Evolutionary conservation across 257 asterid genomes (phyloP).

Genomic region (Solanum gandarillasii): DNA sequence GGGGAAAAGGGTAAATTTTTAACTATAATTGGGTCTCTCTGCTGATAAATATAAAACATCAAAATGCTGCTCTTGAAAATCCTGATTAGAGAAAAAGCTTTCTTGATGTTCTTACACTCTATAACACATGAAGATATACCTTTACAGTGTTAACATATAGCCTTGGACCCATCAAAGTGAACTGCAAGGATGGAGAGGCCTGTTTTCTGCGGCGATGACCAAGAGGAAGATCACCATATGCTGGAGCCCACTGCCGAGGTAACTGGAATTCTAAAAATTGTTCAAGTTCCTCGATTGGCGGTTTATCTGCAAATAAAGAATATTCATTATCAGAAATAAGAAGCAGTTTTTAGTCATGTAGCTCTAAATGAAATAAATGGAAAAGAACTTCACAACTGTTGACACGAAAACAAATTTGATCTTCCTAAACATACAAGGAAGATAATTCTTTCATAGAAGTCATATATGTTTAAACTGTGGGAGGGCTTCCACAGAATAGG

Average conservation of each 20-base stretch:
- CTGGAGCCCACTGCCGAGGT: constrained; percentile 98
- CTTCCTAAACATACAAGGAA: not conserved
- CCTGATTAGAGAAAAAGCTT: not conserved
- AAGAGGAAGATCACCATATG: constrained; percentile 77
- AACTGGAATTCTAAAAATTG: constrained; percentile 84
- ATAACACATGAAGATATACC: constrained; percentile 24
- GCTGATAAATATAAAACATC: not conserved
- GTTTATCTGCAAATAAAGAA: constrained; percentile 51
- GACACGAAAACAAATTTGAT: not conserved
- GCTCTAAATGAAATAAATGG: not conserved
- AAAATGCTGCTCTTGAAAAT: not conserved
- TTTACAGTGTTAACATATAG: constrained; percentile 80
- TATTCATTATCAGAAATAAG: constrained; percentile 4
- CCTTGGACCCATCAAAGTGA: constrained; percentile 77
- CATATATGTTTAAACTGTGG: not conserved
- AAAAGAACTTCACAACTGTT: not conserved
- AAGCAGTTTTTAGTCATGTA: not conserved
- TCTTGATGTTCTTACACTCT: not conserved
- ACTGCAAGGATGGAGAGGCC: constrained; percentile 77
- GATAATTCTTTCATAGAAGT: not conserved
- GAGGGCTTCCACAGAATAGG: not conserved
- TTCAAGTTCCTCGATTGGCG: constrained; percentile 77
- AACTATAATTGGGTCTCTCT: not conserved
- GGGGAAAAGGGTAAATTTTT: not conserved
- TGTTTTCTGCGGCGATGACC: constrained; percentile 60